A percentile compares a stretch with the other conserved stretches of the same genome.
These are phyloP conservation scores for Lactarius sanguifluus DNA, from an alignment of 768 basidiomycete species.

Conservation along the genomic window DNA sequence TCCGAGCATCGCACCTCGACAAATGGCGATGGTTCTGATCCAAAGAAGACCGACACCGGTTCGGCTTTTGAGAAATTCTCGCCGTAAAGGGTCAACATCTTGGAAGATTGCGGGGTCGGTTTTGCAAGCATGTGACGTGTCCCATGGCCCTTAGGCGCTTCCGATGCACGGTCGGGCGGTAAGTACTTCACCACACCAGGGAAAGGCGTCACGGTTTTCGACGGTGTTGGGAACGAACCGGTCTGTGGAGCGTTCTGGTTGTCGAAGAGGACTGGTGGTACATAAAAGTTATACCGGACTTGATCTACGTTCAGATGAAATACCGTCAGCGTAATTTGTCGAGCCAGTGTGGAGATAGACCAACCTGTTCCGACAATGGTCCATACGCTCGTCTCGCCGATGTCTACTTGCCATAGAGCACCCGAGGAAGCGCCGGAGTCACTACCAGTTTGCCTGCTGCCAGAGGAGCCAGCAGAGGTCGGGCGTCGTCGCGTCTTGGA, in stretches of 20 bases:
- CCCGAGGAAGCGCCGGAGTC: constrained; percentile 73
- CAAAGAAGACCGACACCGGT: constrained; percentile 82
- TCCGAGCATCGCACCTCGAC: constrained; percentile 87
- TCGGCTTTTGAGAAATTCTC: constrained; percentile 87
- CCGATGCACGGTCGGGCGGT: constrained; percentile 83
- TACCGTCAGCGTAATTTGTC: constrained; percentile 16
- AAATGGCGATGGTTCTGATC: constrained; percentile 81
- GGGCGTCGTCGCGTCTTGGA: constrained; percentile 67
- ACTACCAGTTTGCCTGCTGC: constrained; percentile 59
- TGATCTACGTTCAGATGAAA: constrained; percentile 53
- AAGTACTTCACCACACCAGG: constrained; percentile 89
- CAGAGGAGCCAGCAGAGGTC: constrained; percentile 57
- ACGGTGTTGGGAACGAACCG: constrained; percentile 74
- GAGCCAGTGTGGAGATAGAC: constrained; percentile 33
- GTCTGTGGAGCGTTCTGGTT: constrained; percentile 70
- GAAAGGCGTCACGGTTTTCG: constrained; percentile 83
- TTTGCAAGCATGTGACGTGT: constrained; percentile 68
- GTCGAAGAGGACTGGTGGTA: constrained; percentile 82
- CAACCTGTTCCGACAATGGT: constrained; percentile 90
- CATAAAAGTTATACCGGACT: constrained; percentile 91
- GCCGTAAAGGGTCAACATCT: constrained; percentile 85
- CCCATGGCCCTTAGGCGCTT: constrained; percentile 74
- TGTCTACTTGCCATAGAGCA: constrained; percentile 85
- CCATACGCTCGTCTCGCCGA: constrained; percentile 93
- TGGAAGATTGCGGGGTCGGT: constrained; percentile 72